Evolutionary conservation across 2,329 filamentous ascomycete genomes (phyloP).

Genomic region (Fusarium verticillioides): DNA sequence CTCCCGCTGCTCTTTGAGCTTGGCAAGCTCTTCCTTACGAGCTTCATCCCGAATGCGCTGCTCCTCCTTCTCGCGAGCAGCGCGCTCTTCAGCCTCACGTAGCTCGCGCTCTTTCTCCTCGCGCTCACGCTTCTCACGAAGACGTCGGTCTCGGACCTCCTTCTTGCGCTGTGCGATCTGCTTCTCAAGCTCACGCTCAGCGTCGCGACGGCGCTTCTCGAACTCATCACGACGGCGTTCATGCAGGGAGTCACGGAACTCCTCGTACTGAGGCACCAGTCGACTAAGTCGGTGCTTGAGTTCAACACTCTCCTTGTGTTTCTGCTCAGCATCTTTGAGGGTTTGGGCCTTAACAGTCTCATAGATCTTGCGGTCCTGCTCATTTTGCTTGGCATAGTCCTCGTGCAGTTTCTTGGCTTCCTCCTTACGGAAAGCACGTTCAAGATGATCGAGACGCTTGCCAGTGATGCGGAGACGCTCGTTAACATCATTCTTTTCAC

Average conservation of each 20-base stretch:
- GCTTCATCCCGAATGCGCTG: slow-evolving; percentile 83
- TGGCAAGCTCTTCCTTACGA: slow-evolving; percentile 76
- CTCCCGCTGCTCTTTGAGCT: slow-evolving; percentile 72
- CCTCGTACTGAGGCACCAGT: slow-evolving; percentile 85
- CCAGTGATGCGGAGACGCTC: slow-evolving; percentile 91
- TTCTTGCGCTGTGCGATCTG: slow-evolving; percentile 89
- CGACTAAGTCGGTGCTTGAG: slow-evolving; percentile 92
- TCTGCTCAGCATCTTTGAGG: slow-evolving; percentile 81
- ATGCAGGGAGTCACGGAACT: slow-evolving; percentile 83
- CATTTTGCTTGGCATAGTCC: slow-evolving; percentile 86
- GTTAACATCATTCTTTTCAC: slow-evolving; percentile 96
- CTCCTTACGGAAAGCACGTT: slow-evolving; percentile 96
- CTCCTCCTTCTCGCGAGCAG: slow-evolving; percentile 85
- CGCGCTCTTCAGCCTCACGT: slow-evolving; percentile 87
- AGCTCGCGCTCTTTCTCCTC: slow-evolving; percentile 85
- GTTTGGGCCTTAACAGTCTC: slow-evolving; percentile 82
- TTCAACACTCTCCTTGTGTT: slow-evolving; percentile 91
- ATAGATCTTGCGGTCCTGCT: slow-evolving; percentile 81
- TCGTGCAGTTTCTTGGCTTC: slow-evolving; percentile 90
- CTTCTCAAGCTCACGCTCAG: slow-evolving; percentile 91
- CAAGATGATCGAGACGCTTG: slow-evolving; percentile 96
- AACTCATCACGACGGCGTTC: slow-evolving; percentile 94
- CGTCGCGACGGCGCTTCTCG: slow-evolving; percentile 90
- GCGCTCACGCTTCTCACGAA: slow-evolving; percentile 83
- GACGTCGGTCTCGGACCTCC: slow-evolving; percentile 85